Conservation (phyloP, 1,139 yeast species). For the Lodderomyces metapsilosis region DNA sequence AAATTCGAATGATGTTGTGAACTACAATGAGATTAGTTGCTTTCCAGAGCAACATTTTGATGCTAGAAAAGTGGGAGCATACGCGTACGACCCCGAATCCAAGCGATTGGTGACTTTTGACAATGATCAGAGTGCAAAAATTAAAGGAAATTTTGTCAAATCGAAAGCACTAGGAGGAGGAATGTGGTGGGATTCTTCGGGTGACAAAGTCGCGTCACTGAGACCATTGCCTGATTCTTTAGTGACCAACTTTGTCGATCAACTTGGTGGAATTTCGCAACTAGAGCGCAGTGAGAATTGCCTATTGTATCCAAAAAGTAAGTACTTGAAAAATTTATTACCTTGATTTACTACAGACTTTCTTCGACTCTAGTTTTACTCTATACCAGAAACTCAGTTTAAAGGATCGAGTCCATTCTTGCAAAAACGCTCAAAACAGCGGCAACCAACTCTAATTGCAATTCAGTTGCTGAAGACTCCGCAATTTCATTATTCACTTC, state of each 20-base stretch:
- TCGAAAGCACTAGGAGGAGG: conserved; percentile 68
- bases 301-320: conserved; percentile 18
- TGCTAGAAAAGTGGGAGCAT: conserved; percentile 53
- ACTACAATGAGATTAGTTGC: conserved; percentile 14
- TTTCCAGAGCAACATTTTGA: conserved; percentile 37
- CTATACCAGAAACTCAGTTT: conserved; percentile 9
- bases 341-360: conserved; percentile 6
- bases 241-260: conserved; percentile 40
- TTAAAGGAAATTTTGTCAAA: conserved; percentile 61
- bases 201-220: conserved; percentile 41
- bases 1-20: conserved; percentile 45
- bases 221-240: conserved; percentile 27
- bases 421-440: conserved; percentile 72
- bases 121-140: conserved; percentile 48
- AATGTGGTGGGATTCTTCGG: conserved; percentile 94
- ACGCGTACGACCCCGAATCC: conserved; percentile 41
- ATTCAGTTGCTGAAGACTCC: conserved; percentile 52
- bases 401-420: conserved; percentile 55
- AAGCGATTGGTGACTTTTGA: conserved; percentile 64
- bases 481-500: conserved; percentile 70
- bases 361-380: conserved; percentile 1
- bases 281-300: conserved; percentile 20
- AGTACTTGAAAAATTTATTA: conserved; percentile 14
- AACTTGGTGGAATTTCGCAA: conserved; percentile 32
- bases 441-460: conserved; percentile 85